These are phyloP conservation scores for Setomelanomma holmii DNA, from an alignment of 2,329 filamentous ascomycete species.

Conservation along the genomic window DNA sequence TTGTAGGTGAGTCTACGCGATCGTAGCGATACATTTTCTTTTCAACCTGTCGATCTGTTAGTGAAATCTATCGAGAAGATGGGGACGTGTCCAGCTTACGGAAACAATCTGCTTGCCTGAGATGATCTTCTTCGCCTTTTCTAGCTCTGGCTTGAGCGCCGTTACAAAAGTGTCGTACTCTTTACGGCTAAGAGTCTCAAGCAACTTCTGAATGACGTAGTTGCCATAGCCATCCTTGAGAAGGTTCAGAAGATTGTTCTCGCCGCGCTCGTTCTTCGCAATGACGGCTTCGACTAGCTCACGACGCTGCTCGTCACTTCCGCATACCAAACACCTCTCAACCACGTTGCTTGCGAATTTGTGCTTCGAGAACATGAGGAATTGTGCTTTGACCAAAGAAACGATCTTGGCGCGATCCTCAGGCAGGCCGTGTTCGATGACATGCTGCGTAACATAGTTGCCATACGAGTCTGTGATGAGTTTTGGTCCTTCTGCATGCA, in stretches of 20 bases:
- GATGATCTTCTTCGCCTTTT: constrained; percentile 51
- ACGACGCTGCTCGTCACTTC: constrained; percentile 71
- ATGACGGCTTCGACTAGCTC: constrained; percentile 64
- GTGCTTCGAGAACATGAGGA: constrained; percentile 84
- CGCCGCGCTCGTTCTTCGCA: constrained; percentile 67
- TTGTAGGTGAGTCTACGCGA: constrained; percentile 36
- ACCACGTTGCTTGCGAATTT: constrained; percentile 98
- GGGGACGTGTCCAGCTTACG: no score
- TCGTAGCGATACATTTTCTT: constrained; percentile 58
- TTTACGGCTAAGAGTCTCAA: constrained; percentile 56
- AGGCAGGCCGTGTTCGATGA: constrained; percentile 78
- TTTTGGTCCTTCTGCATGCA: constrained; percentile 73
- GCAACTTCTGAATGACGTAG: constrained; percentile 92
- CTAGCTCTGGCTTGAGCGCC: constrained; percentile 53
- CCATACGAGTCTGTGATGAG: constrained; percentile 89
- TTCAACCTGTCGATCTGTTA: constrained; percentile 47
- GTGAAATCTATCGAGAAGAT: no score
- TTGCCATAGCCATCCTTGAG: constrained; percentile 95
- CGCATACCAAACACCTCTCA: constrained; percentile 84
- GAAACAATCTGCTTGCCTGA: constrained; percentile 54
- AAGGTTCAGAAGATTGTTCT: constrained; percentile 73
- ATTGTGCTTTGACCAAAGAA: constrained; percentile 71
- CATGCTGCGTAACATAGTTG: constrained; percentile 95
- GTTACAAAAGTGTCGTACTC: constrained; percentile 54
- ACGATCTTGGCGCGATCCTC: constrained; percentile 79